Base-by-base conservation (phyloP, 306 rosid genomes). In the Dalbergia cultrata region DNA sequence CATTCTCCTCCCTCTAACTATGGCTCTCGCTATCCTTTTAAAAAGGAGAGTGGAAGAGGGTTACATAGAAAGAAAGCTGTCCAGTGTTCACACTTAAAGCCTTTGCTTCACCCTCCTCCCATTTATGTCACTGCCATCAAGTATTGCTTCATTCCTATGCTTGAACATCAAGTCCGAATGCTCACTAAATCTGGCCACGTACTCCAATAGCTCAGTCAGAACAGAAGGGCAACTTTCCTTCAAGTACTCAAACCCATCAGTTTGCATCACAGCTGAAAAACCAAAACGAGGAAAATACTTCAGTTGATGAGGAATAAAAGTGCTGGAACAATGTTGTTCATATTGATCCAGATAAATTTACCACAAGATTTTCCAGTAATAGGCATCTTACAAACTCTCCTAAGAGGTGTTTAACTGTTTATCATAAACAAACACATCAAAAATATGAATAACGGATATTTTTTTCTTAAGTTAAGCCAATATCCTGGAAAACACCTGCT, bases 21-120 rank as follows among this genome's bases (percentile, higher is more conserved):
- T 16, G 75, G 64, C 72, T 81, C 65, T 78, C 79, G 50, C 67
- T 67, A 69, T 68, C 65, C 65, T 44, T 75, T 65, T 60, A 67
- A 34, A 81, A 74, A 68, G 77, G 71, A 50, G 76, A 70, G 79
- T 21, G 8, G 61, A 70, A 18, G 82, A 71, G 70, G 76, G 80
- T 58, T 74, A 53, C 41, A 78, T 61, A 73, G 73, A 26, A 1
- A 26, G 31, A 81, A 62, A 78, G 77, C 74, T 16, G 62, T 65
- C 44, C 60, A 75, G 45, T 53, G 81, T 49, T 66, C 74, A 50
- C 65, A 39, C 87, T 50, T 92, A 91, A 72, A 90, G 85, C 87
- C 97, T 91, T 88, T 84, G 98, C 83, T 91, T 92, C 87, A 94
- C 98, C 82, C 98, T 90, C 80, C 98, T 87, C 66, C 98, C 98